These are phyloP conservation scores for Globisporangium cylindrosporum DNA, from an alignment of 352 stramenopile species.

Conservation along the genomic window DNA sequence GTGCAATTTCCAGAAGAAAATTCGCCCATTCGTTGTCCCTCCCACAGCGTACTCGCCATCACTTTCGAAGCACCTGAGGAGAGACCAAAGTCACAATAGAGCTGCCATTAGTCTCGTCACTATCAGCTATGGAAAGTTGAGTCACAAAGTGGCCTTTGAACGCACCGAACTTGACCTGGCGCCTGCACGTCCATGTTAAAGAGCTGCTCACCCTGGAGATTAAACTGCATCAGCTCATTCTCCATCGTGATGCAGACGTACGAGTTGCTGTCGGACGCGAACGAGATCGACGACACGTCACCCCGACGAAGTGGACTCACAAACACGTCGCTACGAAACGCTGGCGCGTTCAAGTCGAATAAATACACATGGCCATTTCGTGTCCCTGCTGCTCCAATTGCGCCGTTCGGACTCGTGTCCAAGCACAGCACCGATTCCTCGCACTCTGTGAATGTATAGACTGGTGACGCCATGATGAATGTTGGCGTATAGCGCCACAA, in stretches of 20 bases:
- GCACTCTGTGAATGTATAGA: constrained; percentile 58
- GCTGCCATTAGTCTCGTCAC: background rate
- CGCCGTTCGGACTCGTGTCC: constrained; percentile 54
- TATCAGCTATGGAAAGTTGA: background rate
- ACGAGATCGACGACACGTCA: constrained; percentile 55
- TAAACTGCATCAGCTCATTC: constrained; percentile 66
- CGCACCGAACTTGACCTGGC: constrained; percentile 49
- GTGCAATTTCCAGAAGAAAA: constrained; percentile 73
- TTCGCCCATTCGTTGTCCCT: constrained; percentile 52
- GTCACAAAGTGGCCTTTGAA: background rate
- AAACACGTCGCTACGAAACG: constrained; percentile 30
- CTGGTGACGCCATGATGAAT: constrained; percentile 43
- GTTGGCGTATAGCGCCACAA: constrained; percentile 65
- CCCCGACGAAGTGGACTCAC: constrained; percentile 30
- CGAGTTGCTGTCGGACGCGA: constrained; percentile 44
- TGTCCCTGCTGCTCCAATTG: constrained; percentile 45
- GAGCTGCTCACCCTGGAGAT: constrained; percentile 41
- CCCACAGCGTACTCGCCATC: constrained; percentile 70
- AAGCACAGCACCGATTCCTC: constrained; percentile 67
- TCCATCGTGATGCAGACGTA: constrained; percentile 71
- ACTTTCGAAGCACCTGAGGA: constrained; percentile 56
- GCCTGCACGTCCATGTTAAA: constrained; percentile 49
- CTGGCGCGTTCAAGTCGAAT: constrained; percentile 31
- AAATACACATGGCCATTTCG: constrained; percentile 60
- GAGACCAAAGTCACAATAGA: background rate